Evolutionary conservation across 148 eudicot species (phyloP), one percentile per base, ranked within the genome.

Genomic region (Heliamphora exappendiculata): DNA sequence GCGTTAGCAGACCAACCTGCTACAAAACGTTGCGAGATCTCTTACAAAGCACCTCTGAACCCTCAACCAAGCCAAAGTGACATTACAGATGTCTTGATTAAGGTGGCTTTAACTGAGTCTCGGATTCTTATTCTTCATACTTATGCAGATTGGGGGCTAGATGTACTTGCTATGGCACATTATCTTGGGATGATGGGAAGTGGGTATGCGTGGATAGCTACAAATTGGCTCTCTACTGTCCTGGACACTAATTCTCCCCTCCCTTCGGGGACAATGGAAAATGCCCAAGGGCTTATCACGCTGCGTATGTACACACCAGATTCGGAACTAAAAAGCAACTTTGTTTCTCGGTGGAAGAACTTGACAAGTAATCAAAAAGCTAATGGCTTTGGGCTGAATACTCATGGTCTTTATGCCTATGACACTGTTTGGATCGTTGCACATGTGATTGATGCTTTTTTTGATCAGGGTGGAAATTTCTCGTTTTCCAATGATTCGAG

Each of bases 371-470:
- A n/a, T 65, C 74, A 50, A 41, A 68, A 45, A 39, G 68, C 33
- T 3, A 75, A 80, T 57, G 88, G 77, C 55, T 49, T 88, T 42
- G 88, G 88, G 63, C 67, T 89, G 59, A 91, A 84, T 68, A 67
- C 87, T 10, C 84, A 85, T 51, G 95, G 89, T 26, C 84, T 91
- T 13, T 89, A 88, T 75, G 96, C 96, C 20, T 93, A 93, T 70
- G 96, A 93, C 76, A 83, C 93, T 7, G 93, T 93, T 50, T 91
- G 95, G 96, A 67, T 87, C 47, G 76, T 93, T 71, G 96, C 98
- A 55, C 80, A 47, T 78, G 96, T 93, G 3, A 71, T 93, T 45
- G 81, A 87, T 72, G 83, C 74, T 28, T 89, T 79, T 72, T 75
- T 89, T 5, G 57, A 78, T 81, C 81, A 84, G n/a, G 98, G 96